Conservation (phyloP, 2,329 filamentous ascomycete genomes). For the Leptographium radiaticola region DNA sequence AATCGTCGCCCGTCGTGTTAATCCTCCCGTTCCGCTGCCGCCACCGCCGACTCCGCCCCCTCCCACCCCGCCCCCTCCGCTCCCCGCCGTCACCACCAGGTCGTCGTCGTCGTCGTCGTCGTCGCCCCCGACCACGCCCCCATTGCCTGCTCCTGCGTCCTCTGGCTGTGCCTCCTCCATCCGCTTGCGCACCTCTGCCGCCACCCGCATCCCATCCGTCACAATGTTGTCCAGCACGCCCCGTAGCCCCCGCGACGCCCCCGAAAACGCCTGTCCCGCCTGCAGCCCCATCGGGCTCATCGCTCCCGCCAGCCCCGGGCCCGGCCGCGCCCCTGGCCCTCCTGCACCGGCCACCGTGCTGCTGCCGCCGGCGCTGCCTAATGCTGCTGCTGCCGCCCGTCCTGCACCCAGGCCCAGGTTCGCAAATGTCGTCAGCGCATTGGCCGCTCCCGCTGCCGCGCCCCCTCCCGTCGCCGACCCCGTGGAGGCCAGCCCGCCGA, state of each 20-base stretch:
- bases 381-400: constrained; percentile 27
- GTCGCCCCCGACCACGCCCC: constrained; percentile 28
- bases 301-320: constrained; percentile 6
- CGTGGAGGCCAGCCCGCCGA: constrained; percentile 38
- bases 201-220: constrained; percentile 91
- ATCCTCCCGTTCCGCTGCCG: not conserved
- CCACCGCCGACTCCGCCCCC: not conserved
- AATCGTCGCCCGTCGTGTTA: constrained; percentile 33
- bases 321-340: constrained; percentile 26
- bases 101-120: constrained; percentile 57
- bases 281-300: constrained; percentile 3
- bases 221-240: constrained; percentile 97
- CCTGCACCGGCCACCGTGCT: constrained; percentile 17
- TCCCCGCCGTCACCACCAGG: constrained; percentile 17
- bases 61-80: not conserved
- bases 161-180: constrained; percentile 96
- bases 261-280: constrained; percentile 19
- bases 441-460: constrained; percentile 33
- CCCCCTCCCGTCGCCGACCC: constrained; percentile 25
- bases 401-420: constrained; percentile 21
- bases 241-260: constrained; percentile 61
- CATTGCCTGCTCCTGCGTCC: constrained; percentile 16
- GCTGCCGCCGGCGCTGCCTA: not conserved
- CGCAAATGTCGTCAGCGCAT: constrained; percentile 25
- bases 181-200: constrained; percentile 75